Base-by-base conservation (phyloP, 805 yeast species). In the Saccharomycopsis fermentans region DNA sequence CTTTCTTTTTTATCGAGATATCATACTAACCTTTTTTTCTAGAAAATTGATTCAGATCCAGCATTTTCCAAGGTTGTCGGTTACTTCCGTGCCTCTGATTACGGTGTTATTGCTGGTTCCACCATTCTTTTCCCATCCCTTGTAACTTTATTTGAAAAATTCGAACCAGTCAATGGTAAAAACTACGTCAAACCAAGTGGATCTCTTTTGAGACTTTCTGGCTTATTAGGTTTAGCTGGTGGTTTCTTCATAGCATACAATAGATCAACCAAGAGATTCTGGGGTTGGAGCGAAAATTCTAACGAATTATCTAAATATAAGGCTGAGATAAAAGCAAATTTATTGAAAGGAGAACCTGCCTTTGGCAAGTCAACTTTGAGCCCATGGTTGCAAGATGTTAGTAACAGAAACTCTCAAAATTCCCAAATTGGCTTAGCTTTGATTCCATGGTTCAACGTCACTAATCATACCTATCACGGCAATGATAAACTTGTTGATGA, bases 401-500 rank as follows among this genome's bases (percentile, higher is more conserved):
- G 96, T 60, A 81, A 86, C 66, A 80, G 90, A 74, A 86, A 86
- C 76, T 84, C 94, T 26, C 86, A 84, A 64, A 82, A 82, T 68
- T 81, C 95, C 6, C 82, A 81, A 67, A 70, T 81, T 59, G 73
- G 77, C 58, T 68, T 84, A 65, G 79, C 82, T 58, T 68, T 86
- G 61, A 70, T 88, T 66, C 96, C 96, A 26, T 84, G 90, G 89
- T 87, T 89, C 76, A 89, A 89, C 73, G 74, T 86, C 62, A 90
- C 83, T 53, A 73, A 82, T 69, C 96, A 88, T 71, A 90, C 87
- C 65, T 84, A 82, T 74, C 96, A 88, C 71, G 94, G 92, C 27
- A 82, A 87, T 60, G 86, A 84, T 19, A 43, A 54, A 34, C 56
- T 61, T 19, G 67, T 74, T 85, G 60, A 76, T 77, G 67, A 82